Evolutionary conservation across 2,329 filamentous ascomycete genomes (phyloP), one percentile per base, ranked within the genome.

Genomic region (Trichoderma sp.): DNA sequence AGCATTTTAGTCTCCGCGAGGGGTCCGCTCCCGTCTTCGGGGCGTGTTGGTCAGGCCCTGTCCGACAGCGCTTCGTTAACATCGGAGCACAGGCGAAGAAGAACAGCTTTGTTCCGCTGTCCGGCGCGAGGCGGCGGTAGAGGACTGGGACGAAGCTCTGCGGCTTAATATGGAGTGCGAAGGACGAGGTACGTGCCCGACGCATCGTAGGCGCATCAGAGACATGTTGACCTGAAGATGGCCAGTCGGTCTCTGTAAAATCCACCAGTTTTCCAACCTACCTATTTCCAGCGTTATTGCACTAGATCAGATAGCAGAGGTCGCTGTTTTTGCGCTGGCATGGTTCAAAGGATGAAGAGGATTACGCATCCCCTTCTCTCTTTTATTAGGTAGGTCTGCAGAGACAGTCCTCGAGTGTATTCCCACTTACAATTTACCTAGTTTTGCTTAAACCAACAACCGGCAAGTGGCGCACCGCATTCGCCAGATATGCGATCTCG

Each of bases 151-250:
- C n/a, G 9, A 15, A 45, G 12, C 14, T 17, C 34, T 39, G 39
- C 55, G 28, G 43, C 43, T 21, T 14, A 47, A 47, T 47, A 30
- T 7, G 26, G 34, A 48, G 55, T 48, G 55, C 43, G 54, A 57
- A 34, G 10, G 17, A 24, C 19, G 34, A 30, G 12, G 30, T 57
- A 21, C 26, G 7, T n/a, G 48, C 5, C 4, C 15, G 14, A 26
- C 3, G 4, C 34, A 17, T 21, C 9, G 17, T 14, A 10, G 12
- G 34, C 34, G 50, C 28, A 17, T 34, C 10, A 52, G 19, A 52
- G 26, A 52, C 34, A 10, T 39, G 34, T 39, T 39, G 34, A 39
- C 3, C 34, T 14, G 10, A 39, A 39, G 9, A 19, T 19, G 26
- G n/a, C 43, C 17, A 44, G 4, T 44, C 43, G 43, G 5, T 44